Conservation (phyloP, 202 grass and related monocot genomes). For the Schoenoplectus tabernaemontani region DNA sequence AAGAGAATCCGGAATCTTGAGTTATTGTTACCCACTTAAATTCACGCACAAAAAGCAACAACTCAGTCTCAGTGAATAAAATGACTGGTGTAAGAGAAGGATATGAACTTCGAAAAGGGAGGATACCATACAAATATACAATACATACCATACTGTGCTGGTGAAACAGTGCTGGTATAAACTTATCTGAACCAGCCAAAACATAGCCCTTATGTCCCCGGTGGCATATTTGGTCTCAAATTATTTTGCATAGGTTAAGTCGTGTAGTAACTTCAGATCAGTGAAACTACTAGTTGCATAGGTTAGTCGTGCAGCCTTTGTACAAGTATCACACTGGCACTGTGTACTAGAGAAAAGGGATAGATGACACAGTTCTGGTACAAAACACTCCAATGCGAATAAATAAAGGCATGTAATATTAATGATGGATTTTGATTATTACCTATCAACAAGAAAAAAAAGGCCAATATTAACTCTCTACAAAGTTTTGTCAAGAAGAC, state of each 20-base stretch:
- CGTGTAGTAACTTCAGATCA: neutral
- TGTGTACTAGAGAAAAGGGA: no score
- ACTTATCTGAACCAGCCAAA: neutral
- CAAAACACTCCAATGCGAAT: no score
- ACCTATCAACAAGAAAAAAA: conserved; percentile 10
- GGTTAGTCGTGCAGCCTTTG: neutral
- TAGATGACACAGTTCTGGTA: no score
- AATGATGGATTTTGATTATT: no score
- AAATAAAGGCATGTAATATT: no score
- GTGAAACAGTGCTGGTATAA: neutral
- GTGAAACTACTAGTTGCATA: neutral
- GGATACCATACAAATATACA: neutral
- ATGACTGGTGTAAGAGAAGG: neutral
- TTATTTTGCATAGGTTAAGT: neutral
- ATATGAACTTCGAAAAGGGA: no score
- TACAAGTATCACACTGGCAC: neutral
- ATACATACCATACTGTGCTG: neutral
- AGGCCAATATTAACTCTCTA: conserved; percentile 13
- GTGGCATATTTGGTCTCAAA: neutral
- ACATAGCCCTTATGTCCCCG: neutral
- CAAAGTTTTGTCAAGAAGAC: conserved; percentile 38
- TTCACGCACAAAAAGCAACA: neutral
- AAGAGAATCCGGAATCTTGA: neutral
- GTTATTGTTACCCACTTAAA: neutral
- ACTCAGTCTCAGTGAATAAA: neutral